A percentile compares a stretch with the other conserved stretches of the same genome.
Conservation (phyloP, 1,284 basidiomycete genomes). For the Ustilago cynodontis region DNA sequence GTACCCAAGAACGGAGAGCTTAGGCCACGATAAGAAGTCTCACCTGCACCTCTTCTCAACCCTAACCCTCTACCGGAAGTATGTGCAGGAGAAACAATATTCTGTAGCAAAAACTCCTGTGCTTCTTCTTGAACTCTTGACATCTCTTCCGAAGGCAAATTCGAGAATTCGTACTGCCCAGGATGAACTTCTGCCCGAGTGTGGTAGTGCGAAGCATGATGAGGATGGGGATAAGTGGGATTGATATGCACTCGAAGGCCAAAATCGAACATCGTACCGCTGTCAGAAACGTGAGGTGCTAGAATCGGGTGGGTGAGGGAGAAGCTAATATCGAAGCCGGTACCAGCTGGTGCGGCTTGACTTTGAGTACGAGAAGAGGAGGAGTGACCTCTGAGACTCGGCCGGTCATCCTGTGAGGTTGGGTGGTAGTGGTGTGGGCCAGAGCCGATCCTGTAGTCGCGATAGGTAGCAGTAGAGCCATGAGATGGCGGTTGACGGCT, state of each 20-base stretch:
- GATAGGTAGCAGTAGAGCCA: background rate
- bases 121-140: conserved; percentile 30
- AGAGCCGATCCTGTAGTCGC: background rate
- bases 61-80: background rate
- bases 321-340: conserved; percentile 46
- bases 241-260: conserved; percentile 27
- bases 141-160: conserved; percentile 23
- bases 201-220: background rate
- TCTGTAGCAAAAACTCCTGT: conserved; percentile 22
- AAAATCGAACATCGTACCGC: conserved; percentile 30
- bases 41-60: background rate
- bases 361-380: background rate
- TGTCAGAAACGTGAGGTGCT: background rate
- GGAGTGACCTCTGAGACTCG: background rate
- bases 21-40: background rate
- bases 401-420: background rate
- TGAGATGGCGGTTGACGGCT: background rate
- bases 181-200: background rate
- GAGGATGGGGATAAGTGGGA: conserved; percentile 18
- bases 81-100: background rate
- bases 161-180: conserved; percentile 33
- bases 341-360: background rate
- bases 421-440: too few relatives aligned
- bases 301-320: conserved; percentile 24
- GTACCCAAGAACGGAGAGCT: background rate